phyloP scores from a whole-genome alignment of 1,284 basidiomycete species.

The Cystobasidiaceae sp. region DNA sequence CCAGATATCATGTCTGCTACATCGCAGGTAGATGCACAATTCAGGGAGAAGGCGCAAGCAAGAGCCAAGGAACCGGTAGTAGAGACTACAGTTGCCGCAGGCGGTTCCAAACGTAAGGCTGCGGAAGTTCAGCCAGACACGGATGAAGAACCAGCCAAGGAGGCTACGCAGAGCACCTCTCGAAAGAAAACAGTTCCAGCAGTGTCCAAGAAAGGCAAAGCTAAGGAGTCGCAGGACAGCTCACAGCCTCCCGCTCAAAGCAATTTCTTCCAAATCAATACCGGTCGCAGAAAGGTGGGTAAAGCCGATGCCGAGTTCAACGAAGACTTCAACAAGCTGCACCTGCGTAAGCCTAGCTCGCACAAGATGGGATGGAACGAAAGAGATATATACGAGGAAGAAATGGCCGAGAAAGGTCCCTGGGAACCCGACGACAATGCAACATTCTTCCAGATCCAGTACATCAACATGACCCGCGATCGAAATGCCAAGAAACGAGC shows the following conservation, averaged over 20 bases:
- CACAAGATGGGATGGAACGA: slow-evolving; percentile 28
- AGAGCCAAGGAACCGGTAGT: background rate
- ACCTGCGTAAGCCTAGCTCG: background rate
- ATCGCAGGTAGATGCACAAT: background rate
- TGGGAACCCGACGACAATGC: slow-evolving; percentile 24
- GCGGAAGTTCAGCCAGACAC: background rate
- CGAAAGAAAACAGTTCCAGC: background rate
- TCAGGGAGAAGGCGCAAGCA: slow-evolving; percentile 2
- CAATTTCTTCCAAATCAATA: slow-evolving; percentile 26
- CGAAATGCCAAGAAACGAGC: background rate
- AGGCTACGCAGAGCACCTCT: background rate
- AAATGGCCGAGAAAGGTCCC: slow-evolving; percentile 11
- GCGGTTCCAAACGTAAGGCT: slow-evolving; percentile 2
- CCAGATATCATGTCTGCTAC: slow-evolving; percentile 11
- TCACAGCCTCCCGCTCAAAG: background rate
- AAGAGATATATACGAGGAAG: slow-evolving; percentile 16
- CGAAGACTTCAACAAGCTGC: slow-evolving; percentile 31
- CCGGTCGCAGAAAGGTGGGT: slow-evolving; percentile 7
- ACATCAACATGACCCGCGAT: background rate
- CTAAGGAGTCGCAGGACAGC: background rate
- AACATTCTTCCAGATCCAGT: slow-evolving; percentile 29
- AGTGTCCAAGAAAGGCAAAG: background rate
- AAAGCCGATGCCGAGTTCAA: slow-evolving; percentile 14
- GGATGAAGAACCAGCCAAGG: slow-evolving; percentile 1
- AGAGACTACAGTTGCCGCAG: background rate